Evolutionary conservation across 345 rosid genomes (phyloP).

Genomic region (Eucalyptus polyanthemos): DNA sequence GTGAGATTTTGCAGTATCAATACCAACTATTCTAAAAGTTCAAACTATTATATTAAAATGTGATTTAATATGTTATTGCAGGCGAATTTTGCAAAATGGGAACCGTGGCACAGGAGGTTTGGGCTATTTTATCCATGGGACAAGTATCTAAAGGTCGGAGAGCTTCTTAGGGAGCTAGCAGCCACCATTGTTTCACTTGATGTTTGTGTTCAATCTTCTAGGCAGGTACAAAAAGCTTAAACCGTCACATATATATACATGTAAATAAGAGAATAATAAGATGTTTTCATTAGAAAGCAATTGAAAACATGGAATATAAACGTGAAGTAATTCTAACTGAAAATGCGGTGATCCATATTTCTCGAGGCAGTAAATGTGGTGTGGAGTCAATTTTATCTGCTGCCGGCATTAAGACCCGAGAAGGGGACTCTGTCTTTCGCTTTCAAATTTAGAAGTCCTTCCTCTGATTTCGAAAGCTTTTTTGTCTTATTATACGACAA

Average conservation of each 20-base stretch:
- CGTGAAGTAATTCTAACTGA: not conserved
- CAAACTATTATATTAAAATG: accelerated
- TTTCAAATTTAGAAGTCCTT: too few species aligned
- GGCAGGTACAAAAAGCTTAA: slow-evolving; percentile 11
- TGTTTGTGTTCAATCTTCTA: slow-evolving; percentile 14
- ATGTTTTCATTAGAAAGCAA: not conserved
- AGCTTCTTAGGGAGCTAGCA: slow-evolving; percentile 40
- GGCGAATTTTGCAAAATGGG: slow-evolving; percentile 92
- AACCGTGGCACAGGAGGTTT: slow-evolving; percentile 82
- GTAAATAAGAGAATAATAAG: too few species aligned
- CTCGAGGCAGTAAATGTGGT: not conserved
- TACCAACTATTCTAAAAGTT: too few species aligned
- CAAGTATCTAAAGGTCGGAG: slow-evolving; percentile 49
- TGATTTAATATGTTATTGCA: not conserved
- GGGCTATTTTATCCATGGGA: slow-evolving; percentile 73
- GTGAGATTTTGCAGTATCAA: accelerated
- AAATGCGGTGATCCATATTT: not conserved
- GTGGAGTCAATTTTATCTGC: not conserved
- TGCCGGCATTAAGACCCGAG: not conserved
- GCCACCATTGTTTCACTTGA: slow-evolving; percentile 24
- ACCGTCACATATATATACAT: too few species aligned
- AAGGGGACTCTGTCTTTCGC: too few species aligned
- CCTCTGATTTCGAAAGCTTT: not conserved
- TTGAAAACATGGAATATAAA: not conserved
- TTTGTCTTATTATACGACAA: not conserved